A percentile compares a stretch with the other conserved stretches of the same genome.
phyloP scores from a whole-genome alignment of 2,329 filamentous ascomycete genomes.

The Aspergillus aculeatinus region DNA sequence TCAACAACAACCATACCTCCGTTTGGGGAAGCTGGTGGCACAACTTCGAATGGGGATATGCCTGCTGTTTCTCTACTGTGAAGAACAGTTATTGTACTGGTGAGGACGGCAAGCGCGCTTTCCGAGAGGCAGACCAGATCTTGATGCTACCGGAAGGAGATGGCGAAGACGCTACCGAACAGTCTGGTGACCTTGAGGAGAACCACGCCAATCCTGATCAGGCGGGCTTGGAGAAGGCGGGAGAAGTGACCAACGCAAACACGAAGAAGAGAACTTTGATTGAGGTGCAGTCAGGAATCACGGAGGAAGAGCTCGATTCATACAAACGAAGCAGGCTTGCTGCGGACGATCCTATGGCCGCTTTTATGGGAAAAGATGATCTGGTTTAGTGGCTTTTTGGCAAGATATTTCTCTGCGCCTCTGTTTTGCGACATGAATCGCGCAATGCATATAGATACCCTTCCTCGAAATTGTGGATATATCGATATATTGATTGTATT shows the following conservation, averaged over 20 bases:
- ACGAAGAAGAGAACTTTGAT: constrained; percentile 71
- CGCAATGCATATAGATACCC: constrained; percentile 14
- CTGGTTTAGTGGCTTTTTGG: constrained; percentile 46
- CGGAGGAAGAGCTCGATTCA: constrained; percentile 81
- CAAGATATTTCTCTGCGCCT: not conserved
- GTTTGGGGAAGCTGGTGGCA: constrained; percentile 99
- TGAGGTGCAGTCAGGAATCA: constrained; percentile 74
- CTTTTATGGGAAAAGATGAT: constrained; percentile 72
- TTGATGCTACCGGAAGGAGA: constrained; percentile 44
- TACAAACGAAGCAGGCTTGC: constrained; percentile 74
- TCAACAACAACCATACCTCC: constrained; percentile 85
- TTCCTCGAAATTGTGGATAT: constrained; percentile 4
- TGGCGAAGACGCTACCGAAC: constrained; percentile 7
- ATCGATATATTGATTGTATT: not conserved
- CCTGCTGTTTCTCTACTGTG: constrained; percentile 87
- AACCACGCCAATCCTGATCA: constrained; percentile 23
- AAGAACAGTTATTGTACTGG: constrained; percentile 99
- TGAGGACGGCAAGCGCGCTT: constrained; percentile 78
- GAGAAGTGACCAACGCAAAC: constrained; percentile 34
- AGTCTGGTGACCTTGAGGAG: constrained; percentile 12
- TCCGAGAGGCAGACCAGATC: constrained; percentile 70
- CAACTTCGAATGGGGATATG: constrained; percentile 92
- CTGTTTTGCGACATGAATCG: constrained; percentile 10
- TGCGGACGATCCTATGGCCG: constrained; percentile 84
- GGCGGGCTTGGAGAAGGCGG: constrained; percentile 28